A percentile compares a stretch with the other conserved stretches of the same genome.
phyloP scores from a whole-genome alignment of 805 yeast species.

The Saccharomycopsis sp. region DNA sequence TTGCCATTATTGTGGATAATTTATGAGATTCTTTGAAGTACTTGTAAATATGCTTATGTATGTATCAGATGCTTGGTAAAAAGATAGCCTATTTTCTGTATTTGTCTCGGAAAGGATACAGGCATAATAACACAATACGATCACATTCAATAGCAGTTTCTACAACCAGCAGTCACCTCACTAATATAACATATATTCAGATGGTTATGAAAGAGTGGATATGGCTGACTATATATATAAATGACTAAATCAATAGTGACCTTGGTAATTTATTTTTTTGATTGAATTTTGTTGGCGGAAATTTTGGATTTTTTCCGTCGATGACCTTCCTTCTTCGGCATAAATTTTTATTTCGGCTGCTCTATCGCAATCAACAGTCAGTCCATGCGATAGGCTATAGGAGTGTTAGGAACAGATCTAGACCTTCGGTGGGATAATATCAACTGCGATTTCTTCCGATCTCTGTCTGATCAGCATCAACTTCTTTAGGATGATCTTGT shows the following conservation, averaged over 20 bases:
- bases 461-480: background rate
- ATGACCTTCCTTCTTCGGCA: background rate
- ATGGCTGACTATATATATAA: background rate
- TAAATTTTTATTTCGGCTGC: background rate
- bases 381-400: too few species aligned
- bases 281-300: background rate
- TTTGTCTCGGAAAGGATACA: too few species aligned
- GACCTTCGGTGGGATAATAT: constrained; percentile 19
- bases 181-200: background rate
- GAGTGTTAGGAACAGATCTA: too few species aligned
- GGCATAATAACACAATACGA: too few species aligned
- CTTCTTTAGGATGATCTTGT: background rate
- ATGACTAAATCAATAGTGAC: background rate
- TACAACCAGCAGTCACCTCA: background rate
- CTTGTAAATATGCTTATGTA: background rate
- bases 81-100: background rate
- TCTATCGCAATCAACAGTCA: too few species aligned
- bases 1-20: background rate
- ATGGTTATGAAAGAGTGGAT: background rate
- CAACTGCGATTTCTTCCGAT: constrained; percentile 8
- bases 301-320: background rate
- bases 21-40: background rate
- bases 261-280: background rate
- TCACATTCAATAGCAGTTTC: background rate
- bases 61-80: background rate